Base-by-base conservation (phyloP, 2,329 filamentous ascomycete species). In the Trichoderma hamatum region DNA sequence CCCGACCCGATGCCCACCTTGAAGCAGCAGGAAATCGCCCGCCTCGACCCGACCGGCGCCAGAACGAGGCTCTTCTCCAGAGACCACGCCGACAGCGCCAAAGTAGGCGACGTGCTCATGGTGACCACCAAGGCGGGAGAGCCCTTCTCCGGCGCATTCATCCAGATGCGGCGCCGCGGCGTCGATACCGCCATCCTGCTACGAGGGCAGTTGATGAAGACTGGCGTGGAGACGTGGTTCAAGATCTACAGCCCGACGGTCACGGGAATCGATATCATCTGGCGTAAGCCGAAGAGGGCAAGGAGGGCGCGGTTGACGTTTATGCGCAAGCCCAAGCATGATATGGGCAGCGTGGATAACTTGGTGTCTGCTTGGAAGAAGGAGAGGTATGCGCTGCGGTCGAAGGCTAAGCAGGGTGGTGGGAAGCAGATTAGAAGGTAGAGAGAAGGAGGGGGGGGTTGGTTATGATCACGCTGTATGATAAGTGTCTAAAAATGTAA, bases 211-310 rank as follows among this genome's bases (percentile, higher is more conserved):
- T 83, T 99, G 74, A 94, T 93, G 73, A 88, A 92, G 74, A 88
- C 96, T 7, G 92, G 93, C 70, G 93, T 97, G 70, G 96, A 99
- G 86, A 96, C 97, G 93, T 97, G 93, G 90, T 94, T 92, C 82
- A 99, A 99, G 85, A 85, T 98, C 70, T 98, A 96, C 84, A 92
- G 89, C 77, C 95, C 95, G 70, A 91, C 92, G 77, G 91, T 98
- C 36, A 89, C 92, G 78, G 93, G 92, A 72, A 93, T 99, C 76
- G 95, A 99, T 82, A 91, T 99, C 75, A 92, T 98, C 80, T 93
- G 97, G 88, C 86, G 95, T 75, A 87, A 89, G 72, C 86, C 88
- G 77, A 96, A 94, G 90, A 88, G 93, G 79, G 93, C 93, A 73
- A 90, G 94, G 78, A 88, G 96, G 76, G 95, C 94, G 30, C 86